Evolutionary conservation across 768 basidiomycete genomes (phyloP), one percentile per base, ranked within the genome.

Genomic region (Kwoniella shandongensis): DNA sequence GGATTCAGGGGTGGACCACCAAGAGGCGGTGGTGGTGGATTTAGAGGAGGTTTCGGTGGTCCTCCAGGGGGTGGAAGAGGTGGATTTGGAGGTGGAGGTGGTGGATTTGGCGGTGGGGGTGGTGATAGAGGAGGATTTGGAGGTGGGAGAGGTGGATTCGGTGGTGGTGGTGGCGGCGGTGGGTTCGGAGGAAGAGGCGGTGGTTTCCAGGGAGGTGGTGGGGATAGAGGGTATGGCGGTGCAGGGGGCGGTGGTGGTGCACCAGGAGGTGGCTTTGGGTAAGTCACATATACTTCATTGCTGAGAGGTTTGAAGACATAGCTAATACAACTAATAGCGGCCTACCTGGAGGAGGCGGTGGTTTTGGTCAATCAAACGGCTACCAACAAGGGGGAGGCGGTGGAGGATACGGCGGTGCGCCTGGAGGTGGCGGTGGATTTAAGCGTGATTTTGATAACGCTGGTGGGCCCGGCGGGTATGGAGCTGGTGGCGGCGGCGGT

Each of bases 231-330:
- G 5, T 54, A 40, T 52, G 57, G 51, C 41, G 62, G 59, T 12
- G 70, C 77, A 17, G 80, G 80, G 29, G 78, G 81, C 18, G 84
- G 84, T 15, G 81, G 70, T 35, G 61, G 61, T 25, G 72, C 74
- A 41, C 51, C 54, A 35, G 57, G 61, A 23, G 62, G 56, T n/a
- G 60, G 59, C n/a, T 60, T 59, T 44, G 60, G 60, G 66, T 64
- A 62, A 62, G 51, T 61, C 23, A 15, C 22, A 32, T 6, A 7
- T 36, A n/a, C 8, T 7, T 7, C 17, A 42, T 23, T 42, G n/a
- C n/a, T 18, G 27, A 50, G n/a, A n/a, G n/a, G n/a, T n/a, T 32
- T 18, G 25, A 29, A 22, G 1, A 6, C 27, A 25, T 39, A 17
- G 44, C 45, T 53, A 11, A 40, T 50, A 17, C 18, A 13, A 13